Evolutionary conservation across 371 early-diverging fungal species (phyloP).

Genomic region (Batrachochytrium dendrobatidis): DNA sequence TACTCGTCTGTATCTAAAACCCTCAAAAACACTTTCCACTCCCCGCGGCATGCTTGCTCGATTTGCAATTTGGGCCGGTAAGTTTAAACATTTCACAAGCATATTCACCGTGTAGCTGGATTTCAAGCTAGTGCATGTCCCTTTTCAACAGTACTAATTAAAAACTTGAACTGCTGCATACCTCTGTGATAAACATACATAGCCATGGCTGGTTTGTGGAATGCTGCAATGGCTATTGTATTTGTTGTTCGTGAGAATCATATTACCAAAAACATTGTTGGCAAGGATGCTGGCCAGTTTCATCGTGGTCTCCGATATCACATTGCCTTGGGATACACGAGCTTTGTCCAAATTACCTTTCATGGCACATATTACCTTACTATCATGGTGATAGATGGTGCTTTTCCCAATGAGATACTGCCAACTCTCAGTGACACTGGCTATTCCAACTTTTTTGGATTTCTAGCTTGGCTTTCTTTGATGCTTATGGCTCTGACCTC

Average conservation of each 20-base stretch:
- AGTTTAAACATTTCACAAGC: no score
- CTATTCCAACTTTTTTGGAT: slow-evolving; percentile 10
- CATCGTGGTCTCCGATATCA: slow-evolving; percentile 12
- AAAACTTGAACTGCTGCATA: no score
- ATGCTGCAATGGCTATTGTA: slow-evolving; percentile 12
- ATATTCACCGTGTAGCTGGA: no score
- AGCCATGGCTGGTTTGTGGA: slow-evolving; percentile 20
- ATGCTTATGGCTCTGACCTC: slow-evolving; percentile 9
- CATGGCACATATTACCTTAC: slow-evolving; percentile 11
- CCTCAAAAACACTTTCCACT: no score
- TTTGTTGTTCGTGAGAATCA: slow-evolving; percentile 20
- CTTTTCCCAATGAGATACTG: not conserved
- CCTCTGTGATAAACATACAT: not conserved
- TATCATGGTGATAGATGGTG: slow-evolving; percentile 3
- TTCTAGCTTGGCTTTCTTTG: slow-evolving; percentile 7
- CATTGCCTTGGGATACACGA: slow-evolving; percentile 13
- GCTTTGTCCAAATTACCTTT: slow-evolving; percentile 8
- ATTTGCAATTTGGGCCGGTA: no score
- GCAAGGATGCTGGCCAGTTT: slow-evolving; percentile 13
- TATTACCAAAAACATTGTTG: slow-evolving; percentile 9
- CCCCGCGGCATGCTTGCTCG: no score
- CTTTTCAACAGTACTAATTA: no score
- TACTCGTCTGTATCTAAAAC: not conserved
- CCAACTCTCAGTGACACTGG: slow-evolving; percentile 1
- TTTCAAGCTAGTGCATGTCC: no score